Evolutionary conservation across 2,329 filamentous ascomycete genomes (phyloP).

Genomic region (Neonectria sp.): DNA sequence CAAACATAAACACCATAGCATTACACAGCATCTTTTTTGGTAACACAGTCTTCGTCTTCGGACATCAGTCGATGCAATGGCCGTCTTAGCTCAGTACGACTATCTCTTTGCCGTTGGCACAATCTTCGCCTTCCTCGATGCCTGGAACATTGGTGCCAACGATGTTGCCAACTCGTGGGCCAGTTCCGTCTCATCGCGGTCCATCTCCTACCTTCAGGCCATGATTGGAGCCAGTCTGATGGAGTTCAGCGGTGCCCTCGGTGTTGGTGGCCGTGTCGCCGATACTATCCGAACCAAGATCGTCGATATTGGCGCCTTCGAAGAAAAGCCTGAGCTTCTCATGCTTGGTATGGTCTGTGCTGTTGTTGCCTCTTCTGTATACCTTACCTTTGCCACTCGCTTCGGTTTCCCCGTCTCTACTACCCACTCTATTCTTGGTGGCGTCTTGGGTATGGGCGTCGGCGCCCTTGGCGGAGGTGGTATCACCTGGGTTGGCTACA

Average conservation of each 20-base stretch:
- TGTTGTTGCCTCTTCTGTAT: slow-evolving; percentile 66
- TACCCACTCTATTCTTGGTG: slow-evolving; percentile 73
- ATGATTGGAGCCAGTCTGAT: slow-evolving; percentile 72
- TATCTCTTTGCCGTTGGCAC: slow-evolving; percentile 76
- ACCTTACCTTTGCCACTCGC: slow-evolving; percentile 70
- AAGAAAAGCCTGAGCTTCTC: slow-evolving; percentile 63
- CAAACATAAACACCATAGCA: background rate
- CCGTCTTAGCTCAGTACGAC: slow-evolving; percentile 65
- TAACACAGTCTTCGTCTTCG: background rate
- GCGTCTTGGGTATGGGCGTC: slow-evolving; percentile 72
- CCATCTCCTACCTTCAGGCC: slow-evolving; percentile 73
- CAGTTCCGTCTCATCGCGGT: slow-evolving; percentile 80
- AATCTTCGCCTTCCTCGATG: slow-evolving; percentile 76
- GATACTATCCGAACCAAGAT: slow-evolving; percentile 75
- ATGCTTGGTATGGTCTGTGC: slow-evolving; percentile 74
- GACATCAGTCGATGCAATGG: slow-evolving; percentile 34
- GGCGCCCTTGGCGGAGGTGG: slow-evolving; percentile 66
- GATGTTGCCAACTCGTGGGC: slow-evolving; percentile 86
- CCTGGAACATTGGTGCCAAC: slow-evolving; percentile 75
- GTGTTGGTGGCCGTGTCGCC: slow-evolving; percentile 72
- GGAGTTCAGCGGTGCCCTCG: slow-evolving; percentile 74
- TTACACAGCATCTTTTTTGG: background rate
- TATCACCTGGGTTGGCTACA: slow-evolving; percentile 68
- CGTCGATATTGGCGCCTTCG: slow-evolving; percentile 65
- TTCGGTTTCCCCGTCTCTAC: slow-evolving; percentile 73